Evolutionary conservation across 441 rosid species (phyloP), one percentile per base, ranked within the genome.

Genomic region (Populus hybrid): DNA sequence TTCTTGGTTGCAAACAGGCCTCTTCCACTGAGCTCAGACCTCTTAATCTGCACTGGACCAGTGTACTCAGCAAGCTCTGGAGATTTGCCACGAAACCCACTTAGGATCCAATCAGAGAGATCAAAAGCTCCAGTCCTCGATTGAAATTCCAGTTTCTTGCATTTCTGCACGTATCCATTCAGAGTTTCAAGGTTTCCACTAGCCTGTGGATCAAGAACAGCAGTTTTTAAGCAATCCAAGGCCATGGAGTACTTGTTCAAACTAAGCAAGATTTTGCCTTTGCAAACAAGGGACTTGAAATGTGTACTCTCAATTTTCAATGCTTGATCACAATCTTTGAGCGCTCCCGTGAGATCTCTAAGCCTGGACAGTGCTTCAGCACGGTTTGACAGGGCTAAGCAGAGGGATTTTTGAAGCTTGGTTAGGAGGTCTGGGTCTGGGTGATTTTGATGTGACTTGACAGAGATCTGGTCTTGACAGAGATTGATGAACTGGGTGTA

Each of bases 51-150:
- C 35, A 87, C 83, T 0, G 89, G 73, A 14, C 99, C 97, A 67
- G 90, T 82, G 76, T 80, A 92, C 84, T 94, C 98, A 18, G 95
- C 93, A 16, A 95, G 86, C 38, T 95, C 95, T 0, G 97, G 99
- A 6, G 74, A 79, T 66, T 81, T 91, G 7, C 94, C 93, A 0
- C 84, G 85, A 80, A 89, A 91, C 88, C 92, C 88, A 82, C 75
- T 83, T 23, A 87, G 79, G 64, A 90, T 86, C 99, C 99, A 95
- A 83, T 95, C 90, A 26, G 98, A 90, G 57, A 95, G 83, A 86
- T 93, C 98, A 34, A 95, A 85, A 76, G 87, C 84, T 78, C 97
- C 98, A 0, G 97, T 92, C 80, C 88, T 90, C 7, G 93, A 89
- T 81, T 88, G 97, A 73, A 77, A 84, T 69, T 91, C 97, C 21